Base-by-base conservation (phyloP, 768 basidiomycete species). In the Lentinula sp. region DNA sequence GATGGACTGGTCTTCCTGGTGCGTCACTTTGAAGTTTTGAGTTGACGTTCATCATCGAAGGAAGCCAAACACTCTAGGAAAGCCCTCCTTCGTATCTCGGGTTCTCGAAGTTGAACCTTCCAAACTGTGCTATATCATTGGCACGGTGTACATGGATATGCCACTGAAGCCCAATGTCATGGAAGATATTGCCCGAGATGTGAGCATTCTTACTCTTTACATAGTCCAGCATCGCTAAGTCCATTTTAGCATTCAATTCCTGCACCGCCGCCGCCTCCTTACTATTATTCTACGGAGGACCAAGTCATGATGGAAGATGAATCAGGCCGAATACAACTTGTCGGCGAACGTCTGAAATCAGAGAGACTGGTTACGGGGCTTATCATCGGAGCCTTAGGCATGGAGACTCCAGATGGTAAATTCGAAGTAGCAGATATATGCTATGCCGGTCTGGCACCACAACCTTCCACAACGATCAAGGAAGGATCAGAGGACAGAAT, bases 121-220 rank as follows among this genome's bases (percentile, higher is more conserved):
- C 1, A 78, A 89, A 67, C 76, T 96, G 59, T 97, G 94, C 72
- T 98, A 89, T 72, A 83, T 98, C 63, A 78, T 97, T 58, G 97
- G 97, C 3, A 99, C 97, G 0, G 87, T 98, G 5, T 99, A 98
- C 72, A 89, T 98, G 86, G 95, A 99, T 62, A 99, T 99, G 97
- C 93, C 95, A 8, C 79, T 98, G 56, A 99, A 99, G 69, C 96
- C 96, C 0, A 98, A 98, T 68, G 91, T 99, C n/a, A 81, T 99
- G 63, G 90, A 94, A 67, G 97, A 99, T 64, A 84, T 98, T 65
- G 93, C 88, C 23, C 82, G 91, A 71, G 95, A 99, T 67, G 97
- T 98, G 68, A 66, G 92, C 79, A 52, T 59, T 43, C 28, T 35
- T 50, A 34, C 45, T 45, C 21, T 46, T 43, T 51, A 54, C 61